Conservation (phyloP, 2,329 filamentous ascomycete genomes). For the Alternaria tenuissima region DNA sequence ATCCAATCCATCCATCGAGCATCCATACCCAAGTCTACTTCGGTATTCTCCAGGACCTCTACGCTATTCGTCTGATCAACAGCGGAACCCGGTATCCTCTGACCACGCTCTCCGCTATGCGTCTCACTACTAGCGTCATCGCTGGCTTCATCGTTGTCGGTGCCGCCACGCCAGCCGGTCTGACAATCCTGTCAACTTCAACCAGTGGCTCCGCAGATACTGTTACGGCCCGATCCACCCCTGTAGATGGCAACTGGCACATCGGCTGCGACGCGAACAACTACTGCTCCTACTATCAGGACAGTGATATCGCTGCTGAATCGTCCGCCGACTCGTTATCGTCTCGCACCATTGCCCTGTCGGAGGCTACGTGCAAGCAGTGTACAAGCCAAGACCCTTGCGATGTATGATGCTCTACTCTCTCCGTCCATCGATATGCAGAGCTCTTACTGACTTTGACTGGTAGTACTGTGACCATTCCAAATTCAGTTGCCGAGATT, state of each 20-base stretch:
- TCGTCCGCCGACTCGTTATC: background rate
- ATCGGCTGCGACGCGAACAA: constrained; percentile 16
- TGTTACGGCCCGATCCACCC: background rate
- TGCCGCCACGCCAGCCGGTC: constrained; percentile 13
- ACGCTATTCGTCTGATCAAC: background rate
- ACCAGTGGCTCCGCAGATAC: background rate
- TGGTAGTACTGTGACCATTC: background rate
- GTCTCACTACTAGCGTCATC: constrained; percentile 13
- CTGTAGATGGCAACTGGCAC: constrained; percentile 10
- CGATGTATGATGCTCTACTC: background rate
- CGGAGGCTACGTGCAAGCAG: background rate
- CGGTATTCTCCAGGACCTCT: background rate
- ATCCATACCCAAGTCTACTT: constrained; percentile 15
- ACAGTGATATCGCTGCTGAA: background rate
- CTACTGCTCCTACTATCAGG: constrained; percentile 17
- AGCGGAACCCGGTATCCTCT: background rate
- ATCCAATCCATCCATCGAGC: constrained; percentile 17
- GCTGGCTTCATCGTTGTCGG: constrained; percentile 19
- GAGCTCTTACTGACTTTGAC: background rate
- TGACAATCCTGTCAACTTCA: background rate
- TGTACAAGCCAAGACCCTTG: background rate
- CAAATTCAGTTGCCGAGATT: background rate
- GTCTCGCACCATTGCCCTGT: background rate
- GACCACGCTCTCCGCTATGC: constrained; percentile 13
- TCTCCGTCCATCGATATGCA: background rate